Percentiles rank a stretch among this genome's conserved stretches.
Conservation (phyloP, 1,284 basidiomycete species). For the Naganishia albida region DNA sequence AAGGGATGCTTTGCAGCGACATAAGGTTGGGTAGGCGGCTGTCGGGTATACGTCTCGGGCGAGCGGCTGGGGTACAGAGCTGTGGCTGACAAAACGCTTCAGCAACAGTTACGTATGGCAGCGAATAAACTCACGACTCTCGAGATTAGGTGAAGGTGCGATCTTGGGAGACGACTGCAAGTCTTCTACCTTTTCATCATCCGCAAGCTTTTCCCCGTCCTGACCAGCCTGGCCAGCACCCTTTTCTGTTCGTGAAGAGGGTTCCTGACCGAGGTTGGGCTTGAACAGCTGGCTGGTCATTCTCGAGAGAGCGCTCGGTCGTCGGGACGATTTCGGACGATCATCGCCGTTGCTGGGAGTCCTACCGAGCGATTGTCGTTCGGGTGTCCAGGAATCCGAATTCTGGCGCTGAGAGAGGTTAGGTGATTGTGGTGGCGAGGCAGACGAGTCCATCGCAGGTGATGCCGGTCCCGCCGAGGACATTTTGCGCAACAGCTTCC, state of each 20-base stretch:
- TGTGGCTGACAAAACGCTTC: background rate
- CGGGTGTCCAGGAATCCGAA: background rate
- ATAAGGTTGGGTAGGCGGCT: conserved; percentile 7
- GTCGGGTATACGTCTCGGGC: background rate
- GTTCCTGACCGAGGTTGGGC: conserved; percentile 16
- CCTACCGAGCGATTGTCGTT: background rate
- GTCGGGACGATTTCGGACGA: conserved; percentile 15
- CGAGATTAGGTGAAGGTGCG: background rate
- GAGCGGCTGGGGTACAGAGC: background rate
- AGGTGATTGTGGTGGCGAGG: conserved; percentile 13
- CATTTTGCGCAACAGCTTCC: conserved; percentile 30
- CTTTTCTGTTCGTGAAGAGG: background rate
- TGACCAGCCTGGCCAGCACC: background rate
- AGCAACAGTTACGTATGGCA: background rate
- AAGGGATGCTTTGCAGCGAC: conserved; percentile 31
- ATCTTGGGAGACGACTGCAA: conserved; percentile 1
- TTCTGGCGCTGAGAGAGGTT: background rate
- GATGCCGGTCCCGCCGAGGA: conserved; percentile 12
- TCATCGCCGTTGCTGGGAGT: conserved; percentile 15
- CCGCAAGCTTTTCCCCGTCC: conserved; percentile 2
- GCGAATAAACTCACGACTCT: background rate
- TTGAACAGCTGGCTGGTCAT: conserved; percentile 27
- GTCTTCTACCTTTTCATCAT: background rate
- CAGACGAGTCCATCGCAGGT: background rate
- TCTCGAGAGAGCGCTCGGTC: conserved; percentile 17